Percentiles rank a stretch among this genome's conserved stretches.
Conservation (phyloP, 805 yeast genomes). For the Candida ovalis region DNA sequence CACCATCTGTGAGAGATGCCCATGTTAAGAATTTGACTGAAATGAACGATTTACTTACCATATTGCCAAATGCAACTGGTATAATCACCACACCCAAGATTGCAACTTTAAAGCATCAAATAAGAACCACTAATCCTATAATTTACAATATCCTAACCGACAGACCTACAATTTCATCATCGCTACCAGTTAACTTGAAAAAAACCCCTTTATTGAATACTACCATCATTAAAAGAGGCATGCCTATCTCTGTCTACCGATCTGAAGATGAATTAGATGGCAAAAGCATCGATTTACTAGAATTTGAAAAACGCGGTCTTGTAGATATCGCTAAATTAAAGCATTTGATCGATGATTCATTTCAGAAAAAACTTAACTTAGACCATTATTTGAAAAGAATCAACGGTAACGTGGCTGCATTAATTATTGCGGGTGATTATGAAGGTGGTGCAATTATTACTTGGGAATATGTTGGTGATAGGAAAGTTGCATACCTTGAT, state of each 20-base stretch:
- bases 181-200: slow-evolving; percentile 66
- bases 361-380: slow-evolving; percentile 62
- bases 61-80: slow-evolving; percentile 61
- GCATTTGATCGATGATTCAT: slow-evolving; percentile 71
- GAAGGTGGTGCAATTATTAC: slow-evolving; percentile 95
- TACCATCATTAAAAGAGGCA: slow-evolving; percentile 76
- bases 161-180: slow-evolving; percentile 84
- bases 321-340: slow-evolving; percentile 58
- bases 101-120: slow-evolving; percentile 44
- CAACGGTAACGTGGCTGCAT: slow-evolving; percentile 61
- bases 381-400: slow-evolving; percentile 66
- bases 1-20: slow-evolving; percentile 40
- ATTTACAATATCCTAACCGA: slow-evolving; percentile 89
- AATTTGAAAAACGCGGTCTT: slow-evolving; percentile 32
- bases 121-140: slow-evolving; percentile 65
- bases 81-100: slow-evolving; percentile 80
- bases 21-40: slow-evolving; percentile 67
- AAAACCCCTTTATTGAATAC: slow-evolving; percentile 66
- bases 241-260: slow-evolving; percentile 46
- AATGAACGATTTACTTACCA: slow-evolving; percentile 53
- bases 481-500: slow-evolving; percentile 72
- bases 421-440: slow-evolving; percentile 88
- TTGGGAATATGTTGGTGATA: slow-evolving; percentile 47
- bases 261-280: slow-evolving; percentile 18
- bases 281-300: slow-evolving; percentile 37